A percentile compares a stretch with the other conserved stretches of the same genome.
phyloP scores from a whole-genome alignment of 2,329 filamentous ascomycete genomes.

The Diaporthe ilicicola region DNA sequence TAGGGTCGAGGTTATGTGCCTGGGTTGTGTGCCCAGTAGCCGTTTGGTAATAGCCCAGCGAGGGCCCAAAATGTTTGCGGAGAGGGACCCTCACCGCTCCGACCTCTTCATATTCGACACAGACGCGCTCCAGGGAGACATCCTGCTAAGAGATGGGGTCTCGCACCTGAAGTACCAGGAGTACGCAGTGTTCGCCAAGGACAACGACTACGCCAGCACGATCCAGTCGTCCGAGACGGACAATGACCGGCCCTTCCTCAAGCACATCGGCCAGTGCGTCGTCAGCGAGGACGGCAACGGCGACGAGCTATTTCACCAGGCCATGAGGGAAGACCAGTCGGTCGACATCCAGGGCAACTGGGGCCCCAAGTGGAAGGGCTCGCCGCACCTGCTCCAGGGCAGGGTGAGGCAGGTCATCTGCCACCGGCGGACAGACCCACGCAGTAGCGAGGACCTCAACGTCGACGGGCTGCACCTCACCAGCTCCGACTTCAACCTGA shows the following conservation, averaged over 20 bases:
- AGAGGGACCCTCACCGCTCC: constrained; percentile 35
- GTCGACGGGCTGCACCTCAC: constrained; percentile 49
- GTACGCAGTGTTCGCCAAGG: constrained; percentile 45
- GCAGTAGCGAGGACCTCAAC: constrained; percentile 38
- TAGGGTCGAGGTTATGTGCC: constrained; percentile 3
- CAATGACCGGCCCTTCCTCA: constrained; percentile 28
- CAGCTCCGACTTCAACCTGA: constrained; percentile 44
- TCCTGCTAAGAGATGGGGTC: constrained; percentile 43
- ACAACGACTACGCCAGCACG: constrained; percentile 35
- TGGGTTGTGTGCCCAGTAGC: constrained; percentile 3
- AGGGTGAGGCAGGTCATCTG: constrained; percentile 49
- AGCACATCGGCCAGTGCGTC: constrained; percentile 45
- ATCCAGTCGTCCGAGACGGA: constrained; percentile 33
- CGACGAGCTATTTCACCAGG: constrained; percentile 43
- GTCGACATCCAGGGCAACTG: constrained; percentile 41
- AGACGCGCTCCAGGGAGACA: constrained; percentile 42
- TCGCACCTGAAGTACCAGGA: constrained; percentile 49
- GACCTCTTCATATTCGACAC: constrained; percentile 50
- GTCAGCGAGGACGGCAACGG: constrained; percentile 44
- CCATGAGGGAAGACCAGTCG: constrained; percentile 42
- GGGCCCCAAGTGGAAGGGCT: constrained; percentile 6
- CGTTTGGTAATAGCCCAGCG: not conserved
- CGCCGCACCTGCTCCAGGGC: constrained; percentile 41
- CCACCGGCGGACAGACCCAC: constrained; percentile 44
- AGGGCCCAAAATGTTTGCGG: constrained; percentile 18